Evolutionary conservation across 2,329 filamentous ascomycete species (phyloP).

Genomic region (Aspergillus thermomutatus): DNA sequence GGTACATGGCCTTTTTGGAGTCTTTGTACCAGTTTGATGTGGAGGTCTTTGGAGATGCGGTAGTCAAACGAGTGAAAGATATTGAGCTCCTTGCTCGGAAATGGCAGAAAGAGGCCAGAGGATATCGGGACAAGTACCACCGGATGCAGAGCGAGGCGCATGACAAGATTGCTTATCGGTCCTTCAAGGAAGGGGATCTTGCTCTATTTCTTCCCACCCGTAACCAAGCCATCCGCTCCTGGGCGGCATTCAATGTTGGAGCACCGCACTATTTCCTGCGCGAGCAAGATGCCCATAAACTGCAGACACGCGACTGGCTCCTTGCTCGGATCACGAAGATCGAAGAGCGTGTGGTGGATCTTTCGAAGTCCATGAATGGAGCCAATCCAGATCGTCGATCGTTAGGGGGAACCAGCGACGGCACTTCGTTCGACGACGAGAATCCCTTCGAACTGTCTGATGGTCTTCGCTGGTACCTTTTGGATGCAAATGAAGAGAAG

Average conservation of each 20-base stretch:
- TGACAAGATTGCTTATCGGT: constrained; percentile 91
- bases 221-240: constrained; percentile 90
- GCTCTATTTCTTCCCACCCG: constrained; percentile 91
- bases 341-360: constrained; percentile 88
- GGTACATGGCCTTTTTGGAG: constrained; percentile 71
- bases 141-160: constrained; percentile 78
- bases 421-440: constrained; percentile 70
- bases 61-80: constrained; percentile 88
- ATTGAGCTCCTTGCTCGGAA: constrained; percentile 91
- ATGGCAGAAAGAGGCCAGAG: constrained; percentile 82
- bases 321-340: constrained; percentile 88
- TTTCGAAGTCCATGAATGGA: constrained; percentile 71
- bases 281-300: constrained; percentile 83
- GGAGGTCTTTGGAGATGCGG: constrained; percentile 76
- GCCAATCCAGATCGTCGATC: constrained; percentile 51
- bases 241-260: constrained; percentile 97
- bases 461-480: constrained; percentile 90
- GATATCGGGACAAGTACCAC: constrained; percentile 84
- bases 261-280: constrained; percentile 96
- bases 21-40: constrained; percentile 76
- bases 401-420: constrained; percentile 50
- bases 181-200: constrained; percentile 95
- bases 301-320: constrained; percentile 89
- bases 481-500: constrained; percentile 92
- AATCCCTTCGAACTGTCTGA: constrained; percentile 97